Conservation (phyloP, 345 rosid species). For the Pseudoturritis turrita region DNA sequence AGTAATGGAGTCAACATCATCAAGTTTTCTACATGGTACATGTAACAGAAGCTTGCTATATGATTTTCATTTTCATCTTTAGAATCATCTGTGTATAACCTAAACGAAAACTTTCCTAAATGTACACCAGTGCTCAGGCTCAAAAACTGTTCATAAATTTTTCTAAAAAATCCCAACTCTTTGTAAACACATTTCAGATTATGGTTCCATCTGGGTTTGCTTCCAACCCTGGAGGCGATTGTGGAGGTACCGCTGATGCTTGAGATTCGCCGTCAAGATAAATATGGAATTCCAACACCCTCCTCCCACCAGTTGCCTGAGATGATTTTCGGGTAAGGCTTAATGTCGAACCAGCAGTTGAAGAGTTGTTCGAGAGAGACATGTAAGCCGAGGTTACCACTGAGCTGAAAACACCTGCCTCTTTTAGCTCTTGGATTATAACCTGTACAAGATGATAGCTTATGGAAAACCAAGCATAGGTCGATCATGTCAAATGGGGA, state of each 20-base stretch:
- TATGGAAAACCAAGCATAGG: conserved; percentile 19
- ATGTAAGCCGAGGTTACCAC: conserved; percentile 38
- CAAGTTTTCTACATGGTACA: conserved; percentile 8
- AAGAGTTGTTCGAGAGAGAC: conserved; percentile 10
- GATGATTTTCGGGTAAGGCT: conserved; percentile 17
- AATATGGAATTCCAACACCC: conserved; percentile 16
- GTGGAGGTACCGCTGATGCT: conserved; percentile 22
- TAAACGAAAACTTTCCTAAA: conserved; percentile 13
- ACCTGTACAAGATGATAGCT: conserved; percentile 38
- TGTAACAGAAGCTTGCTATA: not conserved
- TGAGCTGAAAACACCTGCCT: conserved; percentile 65
- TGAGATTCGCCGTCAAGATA: conserved; percentile 13
- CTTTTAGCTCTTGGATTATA: conserved; percentile 71
- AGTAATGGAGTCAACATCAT: conserved; percentile 3
- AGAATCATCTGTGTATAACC: conserved; percentile 28
- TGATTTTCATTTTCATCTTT: not conserved
- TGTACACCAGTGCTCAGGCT: conserved; percentile 29
- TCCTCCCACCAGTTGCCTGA: conserved; percentile 23
- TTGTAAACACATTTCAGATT: not conserved
- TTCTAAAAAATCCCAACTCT: not conserved
- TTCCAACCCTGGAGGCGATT: conserved; percentile 31
- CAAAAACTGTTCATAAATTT: not conserved
- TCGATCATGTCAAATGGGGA: not conserved
- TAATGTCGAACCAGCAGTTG: conserved; percentile 1
- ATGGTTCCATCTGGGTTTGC: not conserved